Evolutionary conservation across 169 alveolate species (phyloP), one percentile per base, ranked within the genome.

Genomic region (Ichthyophthirius multifiliis): DNA sequence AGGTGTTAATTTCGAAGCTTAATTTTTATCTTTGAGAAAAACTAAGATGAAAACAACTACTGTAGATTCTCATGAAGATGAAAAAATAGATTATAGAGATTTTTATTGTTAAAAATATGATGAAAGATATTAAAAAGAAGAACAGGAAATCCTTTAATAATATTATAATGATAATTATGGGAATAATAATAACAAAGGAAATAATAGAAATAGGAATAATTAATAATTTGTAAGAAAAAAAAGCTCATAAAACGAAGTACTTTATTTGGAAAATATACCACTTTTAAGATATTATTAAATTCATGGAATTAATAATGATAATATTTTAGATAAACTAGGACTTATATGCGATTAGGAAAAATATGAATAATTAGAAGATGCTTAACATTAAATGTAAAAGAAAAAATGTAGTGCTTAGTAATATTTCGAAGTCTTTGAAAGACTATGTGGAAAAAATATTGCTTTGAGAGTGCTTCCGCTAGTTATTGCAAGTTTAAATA

Each of bases 21-120:
- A 79, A 65, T 79, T 65, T 45, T 41, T 73, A 31, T 64, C 80
- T 30, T 65, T 64, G 16, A 30, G 67, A 65, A 65, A 79, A 65
- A 65, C 78, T 20, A 64, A 79, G 20, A 45, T 79, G 45, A 30
- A 75, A 67, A 75, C 43, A 44, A 48, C 48, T 43, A 31, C n/a
- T 16, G 18, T 67, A 18, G 85, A 79, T 65, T 62, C 65, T 15
- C 85, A 79, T 44, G 6, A 79, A 45, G 85, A 79, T 35, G 85
- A 79, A 64, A 41, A 31, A 1, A 64, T 79, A 13, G 85, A 79
- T 41, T 79, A 55, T 37, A 79, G 85, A 79, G 85, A 79, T 27
- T 79, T 79, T n/a, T 79, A 65, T 20, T 64, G 67, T 41, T 31
- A 30, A 30, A 75, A 79, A n/a, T 79, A 65, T 46, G 62, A 79